phyloP scores from a whole-genome alignment of 768 basidiomycete genomes.

The Candolleomyces aberdarensis region DNA sequence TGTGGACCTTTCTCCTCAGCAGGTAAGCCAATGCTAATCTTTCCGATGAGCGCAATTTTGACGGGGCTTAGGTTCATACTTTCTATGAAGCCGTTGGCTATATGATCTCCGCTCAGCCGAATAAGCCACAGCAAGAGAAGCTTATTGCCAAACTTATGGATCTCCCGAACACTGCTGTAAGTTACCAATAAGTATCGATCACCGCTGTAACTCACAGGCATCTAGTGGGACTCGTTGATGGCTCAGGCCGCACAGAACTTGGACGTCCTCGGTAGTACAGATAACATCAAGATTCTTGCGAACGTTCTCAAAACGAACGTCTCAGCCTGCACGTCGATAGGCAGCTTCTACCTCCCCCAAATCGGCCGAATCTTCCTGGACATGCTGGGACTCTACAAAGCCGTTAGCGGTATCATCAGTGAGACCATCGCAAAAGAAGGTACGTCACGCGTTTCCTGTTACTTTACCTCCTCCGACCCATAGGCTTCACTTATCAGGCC shows the following conservation, averaged over 20 bases:
- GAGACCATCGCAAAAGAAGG: slow-evolving; percentile 87
- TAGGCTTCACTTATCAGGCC: slow-evolving; percentile 42
- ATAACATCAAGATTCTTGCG: slow-evolving; percentile 95
- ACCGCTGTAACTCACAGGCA: slow-evolving; percentile 4
- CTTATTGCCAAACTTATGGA: slow-evolving; percentile 96
- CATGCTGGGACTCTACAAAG: slow-evolving; percentile 97
- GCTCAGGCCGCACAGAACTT: slow-evolving; percentile 88
- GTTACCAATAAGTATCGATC: slow-evolving; percentile 18
- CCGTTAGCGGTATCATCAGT: slow-evolving; percentile 94
- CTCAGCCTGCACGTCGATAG: slow-evolving; percentile 94
- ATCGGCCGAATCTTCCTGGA: slow-evolving; percentile 94
- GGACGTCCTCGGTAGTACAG: slow-evolving; percentile 85
- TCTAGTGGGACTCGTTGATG: slow-evolving; percentile 96
- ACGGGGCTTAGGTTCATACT: slow-evolving; percentile 68
- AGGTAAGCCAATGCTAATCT: slow-evolving; percentile 35
- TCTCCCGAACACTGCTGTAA: slow-evolving; percentile 90
- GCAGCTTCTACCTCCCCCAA: slow-evolving; percentile 96
- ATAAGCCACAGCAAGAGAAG: slow-evolving; percentile 95
- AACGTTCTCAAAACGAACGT: slow-evolving; percentile 99
- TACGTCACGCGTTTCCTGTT: slow-evolving; percentile 23
- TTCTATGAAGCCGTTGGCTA: slow-evolving; percentile 99
- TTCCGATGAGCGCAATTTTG: slow-evolving; percentile 16
- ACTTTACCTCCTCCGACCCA: not conserved
- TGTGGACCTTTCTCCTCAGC: slow-evolving; percentile 89
- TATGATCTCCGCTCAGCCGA: slow-evolving; percentile 99